Evolutionary conservation across 2,329 filamentous ascomycete genomes (phyloP).

Genomic region (Aspergillus fijiensis): DNA sequence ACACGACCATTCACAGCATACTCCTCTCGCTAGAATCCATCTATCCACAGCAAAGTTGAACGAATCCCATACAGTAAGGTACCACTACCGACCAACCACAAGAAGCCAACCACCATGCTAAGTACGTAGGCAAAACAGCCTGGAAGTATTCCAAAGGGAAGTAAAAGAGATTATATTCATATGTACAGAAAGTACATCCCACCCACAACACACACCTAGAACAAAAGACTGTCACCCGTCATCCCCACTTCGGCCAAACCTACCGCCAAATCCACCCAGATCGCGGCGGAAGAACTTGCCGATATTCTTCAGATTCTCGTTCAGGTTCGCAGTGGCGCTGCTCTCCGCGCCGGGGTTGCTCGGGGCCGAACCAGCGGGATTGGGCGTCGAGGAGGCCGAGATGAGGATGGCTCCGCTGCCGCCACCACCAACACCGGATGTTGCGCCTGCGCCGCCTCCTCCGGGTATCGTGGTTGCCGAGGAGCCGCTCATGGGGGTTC

Average conservation of each 20-base stretch:
- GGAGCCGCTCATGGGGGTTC: constrained; percentile 55
- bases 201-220: neutral
- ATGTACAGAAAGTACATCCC: neutral
- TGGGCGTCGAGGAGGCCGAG: constrained; percentile 22
- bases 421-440: constrained; percentile 22
- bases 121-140: too few species aligned
- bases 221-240: constrained; percentile 17
- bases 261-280: constrained; percentile 70
- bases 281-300: constrained; percentile 95
- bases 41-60: too few species aligned
- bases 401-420: constrained; percentile 30
- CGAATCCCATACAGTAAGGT: too few species aligned
- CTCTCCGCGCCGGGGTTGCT: constrained; percentile 24
- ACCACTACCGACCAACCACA: too few species aligned
- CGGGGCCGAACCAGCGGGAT: constrained; percentile 26
- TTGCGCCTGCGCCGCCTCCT: neutral
- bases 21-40: too few species aligned
- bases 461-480: constrained; percentile 28
- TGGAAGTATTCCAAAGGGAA: neutral
- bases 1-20: too few species aligned
- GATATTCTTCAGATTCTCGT: constrained; percentile 92
- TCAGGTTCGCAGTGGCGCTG: constrained; percentile 66
- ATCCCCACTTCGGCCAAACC: constrained; percentile 59
- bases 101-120: too few species aligned
- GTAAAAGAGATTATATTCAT: neutral